Evolutionary conservation across 805 yeast genomes (phyloP).

Genomic region (Cephaloascus albidus): DNA sequence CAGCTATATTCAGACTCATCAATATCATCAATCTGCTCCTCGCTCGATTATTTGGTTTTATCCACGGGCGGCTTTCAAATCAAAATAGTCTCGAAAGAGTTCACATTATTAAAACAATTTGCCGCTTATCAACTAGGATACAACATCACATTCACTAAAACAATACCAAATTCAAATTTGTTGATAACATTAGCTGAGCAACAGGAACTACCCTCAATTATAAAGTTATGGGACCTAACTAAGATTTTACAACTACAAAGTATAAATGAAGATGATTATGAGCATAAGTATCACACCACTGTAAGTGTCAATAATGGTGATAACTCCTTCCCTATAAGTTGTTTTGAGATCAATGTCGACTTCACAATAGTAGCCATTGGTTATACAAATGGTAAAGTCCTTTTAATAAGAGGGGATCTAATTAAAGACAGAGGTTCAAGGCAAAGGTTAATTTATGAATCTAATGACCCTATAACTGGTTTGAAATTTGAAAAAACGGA

Average conservation of each 20-base stretch:
- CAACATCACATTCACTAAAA: constrained; percentile 48
- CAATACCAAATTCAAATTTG: constrained; percentile 37
- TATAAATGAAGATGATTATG: constrained; percentile 11
- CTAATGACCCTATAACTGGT: constrained; percentile 75
- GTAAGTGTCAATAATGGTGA: constrained; percentile 61
- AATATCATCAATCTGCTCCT: constrained; percentile 53
- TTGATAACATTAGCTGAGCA: constrained; percentile 68
- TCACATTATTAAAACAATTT: constrained; percentile 41
- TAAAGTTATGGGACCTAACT: constrained; percentile 68
- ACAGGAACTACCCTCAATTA: constrained; percentile 57
- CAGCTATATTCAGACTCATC: constrained; percentile 77
- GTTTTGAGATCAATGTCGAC: constrained; percentile 43
- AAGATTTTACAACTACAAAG: constrained; percentile 25
- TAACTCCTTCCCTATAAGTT: constrained; percentile 72
- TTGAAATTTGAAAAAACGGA: constrained; percentile 49
- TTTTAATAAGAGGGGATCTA: constrained; percentile 80
- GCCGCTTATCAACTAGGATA: constrained; percentile 58
- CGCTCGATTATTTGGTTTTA: constrained; percentile 46
- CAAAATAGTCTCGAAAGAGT: constrained; percentile 44
- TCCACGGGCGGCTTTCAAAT: constrained; percentile 46
- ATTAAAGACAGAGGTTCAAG: constrained; percentile 83
- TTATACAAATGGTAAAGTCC: constrained; percentile 74
- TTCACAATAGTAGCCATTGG: constrained; percentile 68
- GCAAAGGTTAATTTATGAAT: constrained; percentile 70
- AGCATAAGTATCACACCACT: constrained; percentile 42